These are phyloP conservation scores for Acrodontium crateriforme DNA, from an alignment of 2,329 filamentous ascomycete genomes.

Conservation along the genomic window DNA sequence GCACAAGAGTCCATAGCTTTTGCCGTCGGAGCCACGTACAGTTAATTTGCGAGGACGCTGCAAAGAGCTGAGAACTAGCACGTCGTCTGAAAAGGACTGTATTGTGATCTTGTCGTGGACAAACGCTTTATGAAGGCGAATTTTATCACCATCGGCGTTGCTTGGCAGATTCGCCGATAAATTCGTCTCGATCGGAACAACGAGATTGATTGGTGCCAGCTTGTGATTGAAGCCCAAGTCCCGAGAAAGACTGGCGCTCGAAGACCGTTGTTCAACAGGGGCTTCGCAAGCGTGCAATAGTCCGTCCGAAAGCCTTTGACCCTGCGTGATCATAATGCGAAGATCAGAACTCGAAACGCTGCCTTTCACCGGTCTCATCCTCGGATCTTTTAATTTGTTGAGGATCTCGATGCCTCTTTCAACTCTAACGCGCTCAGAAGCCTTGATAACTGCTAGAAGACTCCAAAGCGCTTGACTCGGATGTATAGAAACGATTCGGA, in stretches of 20 bases:
- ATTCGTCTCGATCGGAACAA: constrained; percentile 77
- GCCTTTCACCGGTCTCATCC: constrained; percentile 39
- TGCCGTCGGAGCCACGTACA: constrained; percentile 78
- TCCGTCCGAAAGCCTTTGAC: constrained; percentile 72
- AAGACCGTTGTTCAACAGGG: constrained; percentile 56
- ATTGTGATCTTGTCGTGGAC: constrained; percentile 77
- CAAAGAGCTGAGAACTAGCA: constrained; percentile 77
- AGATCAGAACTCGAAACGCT: constrained; percentile 46
- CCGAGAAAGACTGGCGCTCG: constrained; percentile 60
- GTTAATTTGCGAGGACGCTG: constrained; percentile 85
- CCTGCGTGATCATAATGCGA: constrained; percentile 57
- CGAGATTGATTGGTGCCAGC: constrained; percentile 65
- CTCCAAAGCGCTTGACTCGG: constrained; percentile 89
- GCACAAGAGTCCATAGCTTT: constrained; percentile 77
- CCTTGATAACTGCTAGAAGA: constrained; percentile 73
- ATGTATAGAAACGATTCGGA: constrained; percentile 73
- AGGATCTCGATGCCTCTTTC: constrained; percentile 32
- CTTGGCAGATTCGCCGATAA: constrained; percentile 68
- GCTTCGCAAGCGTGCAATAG: constrained; percentile 68
- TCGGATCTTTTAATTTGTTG: constrained; percentile 32
- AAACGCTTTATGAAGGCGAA: constrained; percentile 69
- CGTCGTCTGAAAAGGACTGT: constrained; percentile 66
- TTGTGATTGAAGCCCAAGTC: constrained; percentile 78
- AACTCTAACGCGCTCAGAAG: constrained; percentile 56
- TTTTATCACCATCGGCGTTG: constrained; percentile 48